A percentile compares a stretch with the other conserved stretches of the same genome.
Conservation (phyloP, 768 basidiomycete species). For the Kwoniella mangroviensis region DNA sequence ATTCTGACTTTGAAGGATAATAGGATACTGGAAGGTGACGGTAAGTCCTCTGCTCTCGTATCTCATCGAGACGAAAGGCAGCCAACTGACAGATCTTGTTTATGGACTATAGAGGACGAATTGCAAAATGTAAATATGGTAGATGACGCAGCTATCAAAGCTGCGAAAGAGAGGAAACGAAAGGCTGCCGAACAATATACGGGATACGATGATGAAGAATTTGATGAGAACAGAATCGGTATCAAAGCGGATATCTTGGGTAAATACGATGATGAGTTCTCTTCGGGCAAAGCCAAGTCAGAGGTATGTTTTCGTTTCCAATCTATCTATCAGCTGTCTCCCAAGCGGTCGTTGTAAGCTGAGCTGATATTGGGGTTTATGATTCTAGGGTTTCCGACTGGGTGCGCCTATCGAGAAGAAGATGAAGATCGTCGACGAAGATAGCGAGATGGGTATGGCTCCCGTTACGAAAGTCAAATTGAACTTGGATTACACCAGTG, state of each 20-base stretch:
- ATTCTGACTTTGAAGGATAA: slow-evolving; percentile 97
- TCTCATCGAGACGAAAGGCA: too few species aligned
- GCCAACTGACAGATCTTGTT: too few species aligned
- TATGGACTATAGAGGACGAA: slow-evolving; percentile 77
- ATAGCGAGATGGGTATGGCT: slow-evolving; percentile 68
- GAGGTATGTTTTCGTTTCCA: slow-evolving; percentile 12
- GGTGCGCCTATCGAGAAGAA: slow-evolving; percentile 62
- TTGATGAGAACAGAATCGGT: slow-evolving; percentile 66
- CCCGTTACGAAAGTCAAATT: slow-evolving; percentile 65
- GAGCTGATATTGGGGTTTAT: slow-evolving; percentile 3
- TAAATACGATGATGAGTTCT: slow-evolving; percentile 92
- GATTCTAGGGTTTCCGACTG: slow-evolving; percentile 77
- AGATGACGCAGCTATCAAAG: slow-evolving; percentile 67
- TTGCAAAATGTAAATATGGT: slow-evolving; percentile 95
- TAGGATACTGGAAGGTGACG: slow-evolving; percentile 92
- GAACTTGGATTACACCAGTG: slow-evolving; percentile 87
- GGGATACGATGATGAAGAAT: slow-evolving; percentile 96
- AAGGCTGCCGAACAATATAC: slow-evolving; percentile 90
- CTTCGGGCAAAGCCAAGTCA: slow-evolving; percentile 64
- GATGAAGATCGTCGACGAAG: slow-evolving; percentile 62
- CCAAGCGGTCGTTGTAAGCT: too few species aligned
- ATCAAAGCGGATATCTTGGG: slow-evolving; percentile 80
- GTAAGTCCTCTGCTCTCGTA: slow-evolving; percentile 58
- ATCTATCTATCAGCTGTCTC: too few species aligned
- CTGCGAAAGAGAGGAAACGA: slow-evolving; percentile 69